These are phyloP conservation scores for Chaetoscypha palmicola DNA, from an alignment of 2,329 filamentous ascomycete genomes.

Conservation along the genomic window DNA sequence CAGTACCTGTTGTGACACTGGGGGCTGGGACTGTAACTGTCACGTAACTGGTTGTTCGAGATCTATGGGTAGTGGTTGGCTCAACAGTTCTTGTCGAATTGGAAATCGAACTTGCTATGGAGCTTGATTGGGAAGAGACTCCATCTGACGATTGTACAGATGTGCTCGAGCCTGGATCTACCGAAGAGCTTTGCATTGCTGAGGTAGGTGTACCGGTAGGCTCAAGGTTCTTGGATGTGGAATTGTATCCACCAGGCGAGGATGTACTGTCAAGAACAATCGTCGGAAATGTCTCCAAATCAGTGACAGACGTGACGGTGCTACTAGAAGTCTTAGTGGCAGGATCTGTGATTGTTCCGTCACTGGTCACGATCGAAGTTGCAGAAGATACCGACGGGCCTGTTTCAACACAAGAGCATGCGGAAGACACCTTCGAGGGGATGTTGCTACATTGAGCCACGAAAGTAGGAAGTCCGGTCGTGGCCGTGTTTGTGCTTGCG, in stretches of 20 bases:
- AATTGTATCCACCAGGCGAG: too few species aligned
- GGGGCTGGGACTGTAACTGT: background rate
- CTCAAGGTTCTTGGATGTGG: too few species aligned
- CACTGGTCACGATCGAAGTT: background rate
- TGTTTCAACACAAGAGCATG: constrained; percentile 21
- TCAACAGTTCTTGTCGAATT: too few species aligned
- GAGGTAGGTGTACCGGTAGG: too few species aligned
- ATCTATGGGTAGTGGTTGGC: too few species aligned
- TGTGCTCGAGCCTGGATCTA: too few species aligned
- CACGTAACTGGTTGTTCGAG: too few species aligned
- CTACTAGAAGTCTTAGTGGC: background rate
- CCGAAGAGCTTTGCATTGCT: too few species aligned
- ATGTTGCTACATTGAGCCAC: constrained; percentile 19
- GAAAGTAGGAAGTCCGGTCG: constrained; percentile 19
- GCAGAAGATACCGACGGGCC: background rate
- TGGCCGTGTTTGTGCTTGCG: constrained; percentile 13
- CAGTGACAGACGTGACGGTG: background rate
- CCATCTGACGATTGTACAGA: too few species aligned
- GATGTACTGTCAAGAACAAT: constrained; percentile 1
- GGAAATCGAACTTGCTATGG: too few species aligned
- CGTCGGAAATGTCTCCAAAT: constrained; percentile 7
- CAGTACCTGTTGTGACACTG: background rate
- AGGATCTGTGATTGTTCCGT: constrained; percentile 1
- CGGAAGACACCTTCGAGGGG: constrained; percentile 21
- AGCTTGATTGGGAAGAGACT: too few species aligned